Base-by-base conservation (phyloP, 352 stramenopile genomes). In the Phytophthora tubulina region DNA sequence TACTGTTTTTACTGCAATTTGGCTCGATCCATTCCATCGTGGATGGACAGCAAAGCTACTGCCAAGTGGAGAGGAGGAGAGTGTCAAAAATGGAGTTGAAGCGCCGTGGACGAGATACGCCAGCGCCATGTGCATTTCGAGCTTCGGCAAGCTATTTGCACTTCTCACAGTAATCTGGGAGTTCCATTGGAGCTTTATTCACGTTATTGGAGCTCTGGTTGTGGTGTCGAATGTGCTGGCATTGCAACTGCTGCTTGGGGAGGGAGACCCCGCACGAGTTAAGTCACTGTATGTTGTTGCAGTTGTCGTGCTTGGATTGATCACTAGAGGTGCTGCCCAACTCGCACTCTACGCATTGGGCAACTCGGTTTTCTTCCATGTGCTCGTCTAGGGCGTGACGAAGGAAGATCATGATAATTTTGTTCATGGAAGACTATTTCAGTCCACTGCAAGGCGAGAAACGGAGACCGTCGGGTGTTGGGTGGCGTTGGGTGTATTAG, bases 161-260 rank as follows among this genome's bases (percentile, higher is more conserved):
- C 78, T 93, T 54, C 72, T 95, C 31, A 95, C 85, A 2, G 86
- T 95, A 35, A 95, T 95, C 56, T 95, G 88, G 88, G 88, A 95
- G 70, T 94, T 91, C 73, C 78, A 95, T 67, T 94, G 88, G 88
- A 93, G 81, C 35, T 92, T 94, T 56, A 73, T 95, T 17, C 86
- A 95, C 73, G 88, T 95, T 36, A 94, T 93, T 58, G 88, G 84
- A 45, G 80, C 70, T 11, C 80, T 95, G 11, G 86, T 95, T 9
- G 72, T 91, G 30, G 85, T 87, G 44, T 93, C 88, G 6, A 92
- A 95, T 63, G 76, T 89, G 17, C 65, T 95, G 31, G 86, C 82
- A 44, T 60, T 95, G 53, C 82, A 93, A 67, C 73, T 95, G 51
- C 73, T 93, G 39, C 73, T 95, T 8, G 71, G 61, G 10, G 85